Evolutionary conservation across 2,329 filamentous ascomycete genomes (phyloP).

Genomic region (Parascedosporium putredinis): DNA sequence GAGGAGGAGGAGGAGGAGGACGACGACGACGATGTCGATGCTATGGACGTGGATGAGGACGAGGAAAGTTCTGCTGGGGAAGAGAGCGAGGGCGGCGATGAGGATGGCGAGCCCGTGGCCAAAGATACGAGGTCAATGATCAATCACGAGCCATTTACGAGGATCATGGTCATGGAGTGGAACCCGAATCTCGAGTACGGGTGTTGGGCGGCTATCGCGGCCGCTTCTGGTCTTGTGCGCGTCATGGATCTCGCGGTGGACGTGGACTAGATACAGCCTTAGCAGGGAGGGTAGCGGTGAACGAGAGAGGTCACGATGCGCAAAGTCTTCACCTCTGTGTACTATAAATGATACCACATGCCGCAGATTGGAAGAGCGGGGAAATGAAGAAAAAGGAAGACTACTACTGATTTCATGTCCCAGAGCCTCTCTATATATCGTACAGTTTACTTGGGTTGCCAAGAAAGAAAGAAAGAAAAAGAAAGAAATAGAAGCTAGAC

Average conservation of each 20-base stretch:
- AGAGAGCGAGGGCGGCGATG: slow-evolving; percentile 25
- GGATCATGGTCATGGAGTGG: slow-evolving; percentile 54
- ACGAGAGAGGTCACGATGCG: too few relatives aligned
- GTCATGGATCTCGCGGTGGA: slow-evolving; percentile 54
- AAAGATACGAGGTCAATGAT: slow-evolving; percentile 16
- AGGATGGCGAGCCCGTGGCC: neutral
- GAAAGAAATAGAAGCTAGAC: slow-evolving; percentile 5
- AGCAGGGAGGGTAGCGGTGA: too few relatives aligned
- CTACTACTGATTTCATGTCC: neutral
- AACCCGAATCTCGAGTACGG: slow-evolving; percentile 57
- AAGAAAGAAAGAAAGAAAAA: slow-evolving; percentile 5
- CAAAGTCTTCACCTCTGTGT: too few relatives aligned
- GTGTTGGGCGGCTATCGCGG: slow-evolving; percentile 55
- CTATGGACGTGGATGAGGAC: slow-evolving; percentile 11
- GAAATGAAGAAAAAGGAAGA: neutral
- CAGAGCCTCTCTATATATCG: too few relatives aligned
- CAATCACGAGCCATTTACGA: slow-evolving; percentile 52
- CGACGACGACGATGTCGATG: slow-evolving; percentile 18
- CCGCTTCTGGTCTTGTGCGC: slow-evolving; percentile 56
- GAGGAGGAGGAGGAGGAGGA: slow-evolving; percentile 21
- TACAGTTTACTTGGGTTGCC: too few relatives aligned
- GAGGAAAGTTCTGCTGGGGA: slow-evolving; percentile 19
- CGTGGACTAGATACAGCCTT: slow-evolving; percentile 11
- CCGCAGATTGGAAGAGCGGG: too few relatives aligned
- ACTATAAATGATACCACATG: slow-evolving; percentile 6